Percentiles rank a stretch among this genome's conserved stretches.
These are phyloP conservation scores for Fagopyrum homotropicum DNA, from an alignment of 148 eudicot species.

Conservation along the genomic window DNA sequence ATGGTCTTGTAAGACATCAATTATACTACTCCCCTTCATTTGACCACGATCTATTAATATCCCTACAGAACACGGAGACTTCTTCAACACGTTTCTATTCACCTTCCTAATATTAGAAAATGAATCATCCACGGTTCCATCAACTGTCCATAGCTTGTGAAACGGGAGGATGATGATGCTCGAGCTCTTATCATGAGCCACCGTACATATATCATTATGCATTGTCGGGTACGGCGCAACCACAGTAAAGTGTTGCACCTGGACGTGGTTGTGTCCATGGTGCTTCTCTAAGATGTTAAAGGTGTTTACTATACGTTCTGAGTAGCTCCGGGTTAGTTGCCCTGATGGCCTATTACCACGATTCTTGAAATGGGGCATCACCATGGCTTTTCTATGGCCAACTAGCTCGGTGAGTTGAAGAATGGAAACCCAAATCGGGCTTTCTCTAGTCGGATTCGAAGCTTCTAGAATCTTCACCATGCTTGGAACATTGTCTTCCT, in stretches of 20 bases:
- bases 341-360: neutral
- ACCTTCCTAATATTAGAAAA: conserved; percentile 15
- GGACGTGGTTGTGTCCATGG: conserved; percentile 13
- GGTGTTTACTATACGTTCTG: conserved; percentile 7
- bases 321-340: conserved; percentile 10
- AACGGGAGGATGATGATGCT: conserved; percentile 23
- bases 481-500: conserved; percentile 22
- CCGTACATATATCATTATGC: conserved; percentile 22
- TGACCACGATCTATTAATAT: conserved; percentile 34
- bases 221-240: conserved; percentile 19
- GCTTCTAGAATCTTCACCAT: conserved; percentile 22
- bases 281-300: conserved; percentile 17
- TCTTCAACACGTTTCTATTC: conserved; percentile 25
- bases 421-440: conserved; percentile 18
- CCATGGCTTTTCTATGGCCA: conserved; percentile 16
- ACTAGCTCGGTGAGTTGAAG: conserved; percentile 22
- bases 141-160: conserved; percentile 16
- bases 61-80: conserved; percentile 45
- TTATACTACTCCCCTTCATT: neutral
- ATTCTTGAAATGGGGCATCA: conserved; percentile 18
- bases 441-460: conserved; percentile 18
- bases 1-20: conserved; percentile 7
- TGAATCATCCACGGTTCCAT: conserved; percentile 7
- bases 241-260: conserved; percentile 20
- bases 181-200: conserved; percentile 18